phyloP scores from a whole-genome alignment of 2,329 filamentous ascomycete genomes.

The Gaeumannomyces tritici region DNA sequence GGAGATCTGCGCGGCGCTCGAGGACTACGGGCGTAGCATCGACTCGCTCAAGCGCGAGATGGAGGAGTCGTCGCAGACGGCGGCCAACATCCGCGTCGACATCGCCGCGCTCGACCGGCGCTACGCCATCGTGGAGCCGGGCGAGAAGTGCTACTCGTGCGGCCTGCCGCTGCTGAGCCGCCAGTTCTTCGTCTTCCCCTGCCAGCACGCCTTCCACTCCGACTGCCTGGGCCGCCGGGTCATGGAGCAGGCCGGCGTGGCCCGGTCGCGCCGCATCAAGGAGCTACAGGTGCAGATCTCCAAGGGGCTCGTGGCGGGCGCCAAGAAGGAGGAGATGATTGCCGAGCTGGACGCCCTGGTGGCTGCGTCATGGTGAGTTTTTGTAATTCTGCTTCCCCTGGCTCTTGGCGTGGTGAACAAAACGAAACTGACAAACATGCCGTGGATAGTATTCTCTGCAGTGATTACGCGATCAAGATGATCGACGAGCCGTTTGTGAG shows the following conservation, averaged over 20 bases:
- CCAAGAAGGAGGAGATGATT: slow-evolving; percentile 71
- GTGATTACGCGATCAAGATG: slow-evolving; percentile 87
- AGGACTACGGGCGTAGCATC: slow-evolving; percentile 88
- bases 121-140: slow-evolving; percentile 93
- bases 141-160: slow-evolving; percentile 88
- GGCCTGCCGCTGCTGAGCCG: slow-evolving; percentile 74
- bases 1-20: slow-evolving; percentile 87
- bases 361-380: slow-evolving; percentile 70
- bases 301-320: slow-evolving; percentile 60
- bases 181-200: slow-evolving; percentile 97
- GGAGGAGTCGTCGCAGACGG: slow-evolving; percentile 86
- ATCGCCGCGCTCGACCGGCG: slow-evolving; percentile 78
- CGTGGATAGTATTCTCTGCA: slow-evolving; percentile 68
- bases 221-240: slow-evolving; percentile 86
- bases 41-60: slow-evolving; percentile 84
- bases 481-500: slow-evolving; percentile 89
- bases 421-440: slow-evolving; percentile 14
- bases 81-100: slow-evolving; percentile 81
- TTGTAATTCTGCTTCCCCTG: slow-evolving; percentile 3
- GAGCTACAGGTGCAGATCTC: slow-evolving; percentile 80
- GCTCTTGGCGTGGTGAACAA: too few species aligned
- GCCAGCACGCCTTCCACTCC: slow-evolving; percentile 94
- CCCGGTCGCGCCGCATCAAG: slow-evolving; percentile 68
- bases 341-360: slow-evolving; percentile 87
- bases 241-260: slow-evolving; percentile 68